Conservation (phyloP, 1,139 yeast species). For the Suzukiozyma palmioleophila region DNA sequence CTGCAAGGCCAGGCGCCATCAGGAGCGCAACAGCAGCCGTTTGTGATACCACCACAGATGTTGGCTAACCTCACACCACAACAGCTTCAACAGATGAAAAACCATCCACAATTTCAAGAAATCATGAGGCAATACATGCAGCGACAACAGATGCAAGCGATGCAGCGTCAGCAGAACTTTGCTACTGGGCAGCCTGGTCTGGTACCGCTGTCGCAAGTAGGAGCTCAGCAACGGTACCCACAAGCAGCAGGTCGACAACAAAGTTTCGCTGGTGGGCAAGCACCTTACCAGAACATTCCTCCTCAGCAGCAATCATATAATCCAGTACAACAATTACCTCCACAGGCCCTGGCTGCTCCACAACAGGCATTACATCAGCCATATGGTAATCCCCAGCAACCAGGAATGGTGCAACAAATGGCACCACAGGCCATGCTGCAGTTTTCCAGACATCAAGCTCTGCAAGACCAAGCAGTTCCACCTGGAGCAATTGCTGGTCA, state of each 20-base stretch:
- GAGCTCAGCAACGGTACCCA: slow-evolving; percentile 4
- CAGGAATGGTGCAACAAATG: slow-evolving; percentile 3
- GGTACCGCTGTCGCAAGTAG: slow-evolving; percentile 1
- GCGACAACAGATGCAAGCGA: slow-evolving; percentile 30
- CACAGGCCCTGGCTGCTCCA: slow-evolving; percentile 4
- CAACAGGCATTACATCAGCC: slow-evolving; percentile 7
- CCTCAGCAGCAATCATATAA: slow-evolving; percentile 4
- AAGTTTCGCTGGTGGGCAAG: slow-evolving; percentile 5
- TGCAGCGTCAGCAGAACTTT: slow-evolving; percentile 8
- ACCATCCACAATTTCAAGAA: slow-evolving; percentile 44
- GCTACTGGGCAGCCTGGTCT: neutral
- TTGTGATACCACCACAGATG: slow-evolving; percentile 32
- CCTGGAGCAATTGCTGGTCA: slow-evolving; percentile 1
- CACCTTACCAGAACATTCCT: slow-evolving; percentile 6
- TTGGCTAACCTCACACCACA: slow-evolving; percentile 41
- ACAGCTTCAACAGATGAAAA: slow-evolving; percentile 45
- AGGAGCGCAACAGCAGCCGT: slow-evolving; percentile 13
- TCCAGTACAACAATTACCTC: slow-evolving; percentile 8
- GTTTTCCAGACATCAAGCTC: slow-evolving; percentile 6
- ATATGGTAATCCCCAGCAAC: slow-evolving; percentile 1
- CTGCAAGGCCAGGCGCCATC: slow-evolving; percentile 14
- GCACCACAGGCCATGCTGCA: slow-evolving; percentile 4
- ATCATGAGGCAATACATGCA: slow-evolving; percentile 35
- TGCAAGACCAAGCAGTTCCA: slow-evolving; percentile 2
- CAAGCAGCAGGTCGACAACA: slow-evolving; percentile 7